Percentiles rank a stretch among this genome's conserved stretches.
Evolutionary conservation across 1,284 basidiomycete species (phyloP).

Genomic region (Takashimella koratensis): DNA sequence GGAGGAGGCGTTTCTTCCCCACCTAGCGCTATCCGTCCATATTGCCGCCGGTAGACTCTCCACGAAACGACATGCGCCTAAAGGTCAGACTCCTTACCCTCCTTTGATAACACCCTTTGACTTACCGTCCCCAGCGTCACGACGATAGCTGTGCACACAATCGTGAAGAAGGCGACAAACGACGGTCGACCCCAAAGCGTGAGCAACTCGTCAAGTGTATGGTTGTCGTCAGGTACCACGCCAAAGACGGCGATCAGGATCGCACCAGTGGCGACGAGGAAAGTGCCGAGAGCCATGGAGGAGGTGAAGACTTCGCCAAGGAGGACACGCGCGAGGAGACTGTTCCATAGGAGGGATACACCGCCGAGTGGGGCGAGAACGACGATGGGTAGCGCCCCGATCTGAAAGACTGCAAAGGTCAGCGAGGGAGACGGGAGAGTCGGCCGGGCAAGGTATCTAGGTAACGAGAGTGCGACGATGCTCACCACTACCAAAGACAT

Average conservation of each 20-base stretch:
- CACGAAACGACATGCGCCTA: conserved; percentile 25
- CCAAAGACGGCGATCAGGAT: conserved; percentile 88
- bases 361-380: conserved; percentile 90
- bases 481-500: conserved; percentile 64
- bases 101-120: conserved; percentile 23
- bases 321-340: conserved; percentile 80
- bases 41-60: conserved; percentile 12
- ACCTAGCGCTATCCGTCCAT: conserved; percentile 4
- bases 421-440: neutral
- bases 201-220: conserved; percentile 81
- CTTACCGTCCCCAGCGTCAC: conserved; percentile 61
- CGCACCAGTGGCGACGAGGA: conserved; percentile 83
- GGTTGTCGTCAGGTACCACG: conserved; percentile 86
- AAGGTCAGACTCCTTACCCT: conserved; percentile 4
- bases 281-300: conserved; percentile 79
- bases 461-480: too few relatives aligned
- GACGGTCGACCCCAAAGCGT: conserved; percentile 70
- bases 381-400: conserved; percentile 87
- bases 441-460: too few relatives aligned
- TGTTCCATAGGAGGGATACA: conserved; percentile 89
- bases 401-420: conserved; percentile 72
- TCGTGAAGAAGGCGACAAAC: conserved; percentile 76
- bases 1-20: conserved; percentile 18
- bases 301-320: conserved; percentile 81
- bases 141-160: conserved; percentile 63